Percentiles rank a stretch among this genome's conserved stretches.
phyloP scores from a whole-genome alignment of 2,329 filamentous ascomycete genomes.

The Diaporthe vexans region DNA sequence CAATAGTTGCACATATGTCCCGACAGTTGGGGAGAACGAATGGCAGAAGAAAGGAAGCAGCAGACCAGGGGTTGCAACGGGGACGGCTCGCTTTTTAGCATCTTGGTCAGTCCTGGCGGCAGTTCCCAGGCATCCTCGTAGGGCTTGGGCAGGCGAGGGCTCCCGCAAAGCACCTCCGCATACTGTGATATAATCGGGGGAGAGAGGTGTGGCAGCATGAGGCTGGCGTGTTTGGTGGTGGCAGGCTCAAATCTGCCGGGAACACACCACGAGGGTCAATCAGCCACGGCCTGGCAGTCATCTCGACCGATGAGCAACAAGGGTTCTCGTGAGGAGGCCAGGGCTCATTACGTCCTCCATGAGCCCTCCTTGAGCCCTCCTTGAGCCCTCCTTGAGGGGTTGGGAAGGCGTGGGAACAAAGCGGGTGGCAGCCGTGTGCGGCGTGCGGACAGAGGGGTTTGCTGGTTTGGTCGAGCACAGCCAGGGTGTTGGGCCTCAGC shows the following conservation, averaged over 20 bases:
- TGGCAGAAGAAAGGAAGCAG: constrained; percentile 33
- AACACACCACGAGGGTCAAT: constrained; percentile 40
- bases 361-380: not conserved
- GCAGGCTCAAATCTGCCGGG: constrained; percentile 32
- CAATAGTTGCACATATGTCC: constrained; percentile 38
- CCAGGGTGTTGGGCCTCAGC: constrained; percentile 11
- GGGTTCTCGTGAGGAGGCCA: constrained; percentile 3
- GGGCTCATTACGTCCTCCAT: not conserved
- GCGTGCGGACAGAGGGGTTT: not conserved
- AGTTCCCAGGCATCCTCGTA: constrained; percentile 36
- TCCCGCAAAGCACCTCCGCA: constrained; percentile 16
- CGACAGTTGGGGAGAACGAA: constrained; percentile 35
- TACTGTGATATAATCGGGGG: constrained; percentile 4
- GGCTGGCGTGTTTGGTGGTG: constrained; percentile 36
- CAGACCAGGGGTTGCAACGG: constrained; percentile 24
- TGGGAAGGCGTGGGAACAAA: constrained; percentile 26
- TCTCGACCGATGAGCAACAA: constrained; percentile 37
- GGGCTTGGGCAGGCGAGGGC: constrained; percentile 25
- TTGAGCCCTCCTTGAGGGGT: not conserved
- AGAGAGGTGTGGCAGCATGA: constrained; percentile 35
- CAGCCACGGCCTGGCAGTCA: constrained; percentile 39
- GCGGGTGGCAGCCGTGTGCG: constrained; percentile 24
- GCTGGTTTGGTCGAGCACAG: constrained; percentile 12
- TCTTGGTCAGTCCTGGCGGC: constrained; percentile 3
- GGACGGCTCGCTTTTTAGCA: constrained; percentile 41